Evolutionary conservation across 805 yeast genomes (phyloP).

Genomic region (Myxozyma nipponensis): DNA sequence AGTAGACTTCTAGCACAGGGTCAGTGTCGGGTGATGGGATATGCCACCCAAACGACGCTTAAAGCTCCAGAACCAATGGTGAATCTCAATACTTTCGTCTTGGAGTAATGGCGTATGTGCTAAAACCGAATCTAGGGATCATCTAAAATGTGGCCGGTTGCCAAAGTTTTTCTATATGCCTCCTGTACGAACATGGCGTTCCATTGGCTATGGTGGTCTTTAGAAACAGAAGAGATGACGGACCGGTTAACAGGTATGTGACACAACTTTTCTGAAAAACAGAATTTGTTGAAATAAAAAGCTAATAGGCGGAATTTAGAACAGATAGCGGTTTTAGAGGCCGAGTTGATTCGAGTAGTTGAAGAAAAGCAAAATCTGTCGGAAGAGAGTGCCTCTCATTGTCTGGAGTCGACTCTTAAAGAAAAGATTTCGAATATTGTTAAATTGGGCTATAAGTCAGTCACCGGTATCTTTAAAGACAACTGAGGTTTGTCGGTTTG

Average conservation of each 20-base stretch:
- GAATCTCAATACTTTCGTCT: too few relatives aligned
- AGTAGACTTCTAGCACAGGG: too few relatives aligned
- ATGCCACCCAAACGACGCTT: too few relatives aligned
- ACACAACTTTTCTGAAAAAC: background rate
- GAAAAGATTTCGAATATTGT: too few relatives aligned
- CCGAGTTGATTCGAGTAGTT: conserved; percentile 5
- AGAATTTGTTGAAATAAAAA: background rate
- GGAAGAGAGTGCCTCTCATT: too few relatives aligned
- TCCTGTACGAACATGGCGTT: conserved; percentile 19
- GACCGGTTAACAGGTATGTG: conserved; percentile 9
- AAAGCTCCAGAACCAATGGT: background rate
- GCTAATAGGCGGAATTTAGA: background rate
- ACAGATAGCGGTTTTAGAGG: conserved; percentile 1
- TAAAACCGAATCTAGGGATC: conserved; percentile 21
- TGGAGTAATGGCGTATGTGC: too few relatives aligned
- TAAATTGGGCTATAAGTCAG: too few relatives aligned
- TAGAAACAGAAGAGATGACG: conserved; percentile 19
- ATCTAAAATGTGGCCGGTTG: conserved; percentile 22
- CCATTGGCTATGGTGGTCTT: conserved; percentile 27
- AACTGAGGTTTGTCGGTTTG: too few relatives aligned
- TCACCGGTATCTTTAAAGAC: too few relatives aligned
- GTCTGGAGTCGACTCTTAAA: too few relatives aligned
- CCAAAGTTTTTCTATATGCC: conserved; percentile 21
- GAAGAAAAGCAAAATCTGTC: conserved; percentile 1
- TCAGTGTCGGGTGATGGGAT: too few relatives aligned